Base-by-base conservation (phyloP, 2,329 filamentous ascomycete genomes). In the Bipolaris oryzae region DNA sequence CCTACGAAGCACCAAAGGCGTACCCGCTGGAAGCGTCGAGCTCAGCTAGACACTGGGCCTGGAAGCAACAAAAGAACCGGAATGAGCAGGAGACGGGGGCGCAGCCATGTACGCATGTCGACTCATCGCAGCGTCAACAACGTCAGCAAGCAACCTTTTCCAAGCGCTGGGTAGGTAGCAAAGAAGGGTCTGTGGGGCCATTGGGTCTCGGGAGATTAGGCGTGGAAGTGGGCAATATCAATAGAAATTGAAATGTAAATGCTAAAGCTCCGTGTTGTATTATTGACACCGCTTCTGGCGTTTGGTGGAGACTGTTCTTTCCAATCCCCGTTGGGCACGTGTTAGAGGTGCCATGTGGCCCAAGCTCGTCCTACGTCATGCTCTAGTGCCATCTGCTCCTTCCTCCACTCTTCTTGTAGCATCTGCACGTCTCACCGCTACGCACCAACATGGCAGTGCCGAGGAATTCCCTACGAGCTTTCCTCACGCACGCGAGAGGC, bases 11-110 rank as follows among this genome's bases (percentile, higher is more conserved):
- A 78, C 75, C 41, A 80, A 76, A 53, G 84, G 83, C 1, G 80
- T 84, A 6, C 83, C 83, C 0, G 77, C 80, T 53, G 84, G 82
- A 0, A 81, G 79, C 60, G 77, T 84, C 1, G 83, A 85, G 68
- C 57, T 85, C 58, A 67, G 20, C 42, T 20, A 42, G n/a, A 13
- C 13, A 42, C 15, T 5, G 3, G 20, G n/a, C 3, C 6, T 25
- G 10, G 39, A 42, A 18, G 6, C 23, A 20, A 42, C 3, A 4
- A 20, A 28, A 39, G 37, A 2, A 20, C 6, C 16, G 20, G 21
- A 15, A 21, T 23, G 18, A n/a, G 16, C 21, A 5, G 5, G 13
- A 25, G 39, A 25, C 10, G 13, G 39, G 13, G 28, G 3, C 15
- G 21, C 21, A 25, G 20, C 39, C 39, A 42, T 23, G 39, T 42